phyloP scores from a whole-genome alignment of 2,329 filamentous ascomycete genomes.

The Colletotrichum nymphaeae region DNA sequence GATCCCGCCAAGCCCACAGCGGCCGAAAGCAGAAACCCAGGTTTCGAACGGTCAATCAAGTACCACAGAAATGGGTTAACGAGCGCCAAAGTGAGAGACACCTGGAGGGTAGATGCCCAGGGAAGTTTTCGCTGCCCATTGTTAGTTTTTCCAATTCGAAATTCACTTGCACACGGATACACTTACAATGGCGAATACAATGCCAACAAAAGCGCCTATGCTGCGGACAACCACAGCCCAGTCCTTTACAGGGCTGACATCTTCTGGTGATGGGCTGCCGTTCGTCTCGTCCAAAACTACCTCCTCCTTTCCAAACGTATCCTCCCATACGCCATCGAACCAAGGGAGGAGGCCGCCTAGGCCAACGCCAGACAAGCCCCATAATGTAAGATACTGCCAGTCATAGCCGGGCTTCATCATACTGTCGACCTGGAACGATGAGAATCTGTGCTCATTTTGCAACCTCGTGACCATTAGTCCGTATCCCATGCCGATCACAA shows the following conservation, averaged over 20 bases:
- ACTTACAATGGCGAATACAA: conserved; percentile 81
- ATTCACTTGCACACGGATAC: not conserved
- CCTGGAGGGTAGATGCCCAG: conserved; percentile 95
- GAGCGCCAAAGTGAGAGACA: conserved; percentile 87
- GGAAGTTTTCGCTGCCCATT: conserved; percentile 79
- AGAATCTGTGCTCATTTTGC: conserved; percentile 75
- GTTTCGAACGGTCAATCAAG: conserved; percentile 88
- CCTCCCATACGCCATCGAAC: conserved; percentile 82
- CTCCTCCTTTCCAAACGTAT: conserved; percentile 54
- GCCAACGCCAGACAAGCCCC: conserved; percentile 83
- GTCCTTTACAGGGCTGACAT: conserved; percentile 64
- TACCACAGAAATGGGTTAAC: conserved; percentile 97
- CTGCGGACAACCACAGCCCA: conserved; percentile 76
- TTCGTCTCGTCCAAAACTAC: conserved; percentile 40
- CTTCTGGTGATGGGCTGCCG: conserved; percentile 38
- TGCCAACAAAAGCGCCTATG: conserved; percentile 70
- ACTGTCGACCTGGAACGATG: conserved; percentile 67
- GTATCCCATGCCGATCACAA: conserved; percentile 84
- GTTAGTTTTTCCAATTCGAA: conserved; percentile 11
- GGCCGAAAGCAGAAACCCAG: conserved; percentile 84
- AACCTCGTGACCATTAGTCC: conserved; percentile 84
- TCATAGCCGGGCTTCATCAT: conserved; percentile 56
- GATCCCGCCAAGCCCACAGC: conserved; percentile 81
- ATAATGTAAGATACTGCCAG: conserved; percentile 80
- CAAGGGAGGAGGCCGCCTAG: conserved; percentile 86